Conservation (phyloP, 768 basidiomycete species). For the Baorangia bicolor region DNA sequence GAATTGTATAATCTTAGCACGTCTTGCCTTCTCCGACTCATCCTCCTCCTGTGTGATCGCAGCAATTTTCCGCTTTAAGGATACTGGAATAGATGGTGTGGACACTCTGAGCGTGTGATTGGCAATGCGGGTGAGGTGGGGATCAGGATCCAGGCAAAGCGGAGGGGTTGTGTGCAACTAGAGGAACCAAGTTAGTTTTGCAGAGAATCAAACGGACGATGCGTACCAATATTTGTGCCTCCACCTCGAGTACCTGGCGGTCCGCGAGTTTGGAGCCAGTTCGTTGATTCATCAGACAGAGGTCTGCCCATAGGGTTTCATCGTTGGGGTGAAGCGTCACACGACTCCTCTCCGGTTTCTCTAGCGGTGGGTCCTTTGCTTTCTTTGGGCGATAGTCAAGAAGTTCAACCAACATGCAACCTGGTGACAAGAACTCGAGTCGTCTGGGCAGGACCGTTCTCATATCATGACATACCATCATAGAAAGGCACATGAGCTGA, state of each 20-base stretch:
- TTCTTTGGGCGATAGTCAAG: slow-evolving; percentile 69
- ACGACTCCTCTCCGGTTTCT: slow-evolving; percentile 61
- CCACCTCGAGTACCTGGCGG: slow-evolving; percentile 66
- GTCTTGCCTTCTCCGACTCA: slow-evolving; percentile 69
- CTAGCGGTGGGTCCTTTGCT: slow-evolving; percentile 54
- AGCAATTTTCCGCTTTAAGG: slow-evolving; percentile 75
- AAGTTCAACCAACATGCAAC: slow-evolving; percentile 84
- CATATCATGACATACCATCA: slow-evolving; percentile 54
- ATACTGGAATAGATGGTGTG: slow-evolving; percentile 66
- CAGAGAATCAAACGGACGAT: background rate
- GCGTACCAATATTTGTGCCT: slow-evolving; percentile 70
- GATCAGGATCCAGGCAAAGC: slow-evolving; percentile 78
- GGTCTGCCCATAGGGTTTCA: slow-evolving; percentile 78
- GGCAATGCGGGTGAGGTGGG: slow-evolving; percentile 70
- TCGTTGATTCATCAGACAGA: slow-evolving; percentile 66
- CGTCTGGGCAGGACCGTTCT: background rate
- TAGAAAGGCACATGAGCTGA: slow-evolving; percentile 74
- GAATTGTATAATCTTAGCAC: slow-evolving; percentile 73
- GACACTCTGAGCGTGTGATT: slow-evolving; percentile 75
- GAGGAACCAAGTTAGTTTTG: slow-evolving; percentile 8
- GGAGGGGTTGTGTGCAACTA: slow-evolving; percentile 76
- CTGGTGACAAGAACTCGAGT: slow-evolving; percentile 36
- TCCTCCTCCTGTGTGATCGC: slow-evolving; percentile 73
- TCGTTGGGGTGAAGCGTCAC: slow-evolving; percentile 75
- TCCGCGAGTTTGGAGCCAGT: slow-evolving; percentile 64